Evolutionary conservation across 2,329 filamentous ascomycete genomes (phyloP).

Genomic region (Exophiala sp.): DNA sequence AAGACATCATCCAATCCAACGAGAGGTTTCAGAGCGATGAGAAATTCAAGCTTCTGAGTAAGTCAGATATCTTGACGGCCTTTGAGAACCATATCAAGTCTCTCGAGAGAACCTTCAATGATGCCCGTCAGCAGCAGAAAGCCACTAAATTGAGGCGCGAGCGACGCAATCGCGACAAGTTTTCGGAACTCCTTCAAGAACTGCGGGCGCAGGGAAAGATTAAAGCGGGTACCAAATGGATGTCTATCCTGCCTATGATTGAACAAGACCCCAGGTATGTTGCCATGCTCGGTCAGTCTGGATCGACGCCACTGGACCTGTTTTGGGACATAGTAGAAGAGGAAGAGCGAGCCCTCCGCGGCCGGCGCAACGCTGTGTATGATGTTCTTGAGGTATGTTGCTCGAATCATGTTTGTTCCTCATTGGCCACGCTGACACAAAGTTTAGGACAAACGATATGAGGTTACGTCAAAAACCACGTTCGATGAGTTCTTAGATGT

Average conservation of each 20-base stretch:
- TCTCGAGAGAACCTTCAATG: slow-evolving; percentile 85
- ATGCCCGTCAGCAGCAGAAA: slow-evolving; percentile 81
- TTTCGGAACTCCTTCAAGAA: slow-evolving; percentile 66
- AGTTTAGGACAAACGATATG: slow-evolving; percentile 76
- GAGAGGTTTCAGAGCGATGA: slow-evolving; percentile 71
- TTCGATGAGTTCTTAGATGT: slow-evolving; percentile 81
- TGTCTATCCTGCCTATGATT: slow-evolving; percentile 66
- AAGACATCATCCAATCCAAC: slow-evolving; percentile 71
- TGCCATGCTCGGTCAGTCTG: slow-evolving; percentile 74
- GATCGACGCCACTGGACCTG: slow-evolving; percentile 80
- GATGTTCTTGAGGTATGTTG: slow-evolving; percentile 76
- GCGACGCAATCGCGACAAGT: slow-evolving; percentile 78
- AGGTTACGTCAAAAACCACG: slow-evolving; percentile 77
- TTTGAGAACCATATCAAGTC: slow-evolving; percentile 95
- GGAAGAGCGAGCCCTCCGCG: slow-evolving; percentile 79
- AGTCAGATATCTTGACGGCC: slow-evolving; percentile 81
- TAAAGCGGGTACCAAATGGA: slow-evolving; percentile 87
- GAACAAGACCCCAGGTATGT: slow-evolving; percentile 76
- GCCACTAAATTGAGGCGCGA: slow-evolving; percentile 72
- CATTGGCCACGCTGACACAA: slow-evolving; percentile 35
- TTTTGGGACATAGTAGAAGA: slow-evolving; percentile 97
- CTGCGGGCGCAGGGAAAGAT: slow-evolving; percentile 71
- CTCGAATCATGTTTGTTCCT: background rate
- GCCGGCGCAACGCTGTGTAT: slow-evolving; percentile 72
- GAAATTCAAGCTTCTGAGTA: slow-evolving; percentile 78